A percentile compares a stretch with the other conserved stretches of the same genome.
Conservation (phyloP, 495 filamentous ascomycete genomes). For the Penicillium lagena region DNA sequence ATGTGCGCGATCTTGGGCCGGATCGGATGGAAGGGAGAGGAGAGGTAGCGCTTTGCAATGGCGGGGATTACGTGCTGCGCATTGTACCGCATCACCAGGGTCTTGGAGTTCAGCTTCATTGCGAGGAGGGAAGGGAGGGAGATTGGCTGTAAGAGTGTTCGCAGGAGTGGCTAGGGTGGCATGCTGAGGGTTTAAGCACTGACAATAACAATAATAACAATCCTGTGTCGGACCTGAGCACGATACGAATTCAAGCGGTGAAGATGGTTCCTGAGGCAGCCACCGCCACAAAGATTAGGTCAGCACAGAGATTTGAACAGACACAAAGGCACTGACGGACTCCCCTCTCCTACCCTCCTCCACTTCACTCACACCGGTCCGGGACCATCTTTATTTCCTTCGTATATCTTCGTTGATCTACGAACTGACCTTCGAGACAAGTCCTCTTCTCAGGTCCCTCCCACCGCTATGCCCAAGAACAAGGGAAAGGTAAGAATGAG, state of each 20-base stretch:
- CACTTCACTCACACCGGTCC: slow-evolving; percentile 1
- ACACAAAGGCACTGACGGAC: slow-evolving; percentile 15
- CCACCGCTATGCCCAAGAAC: slow-evolving; percentile 84
- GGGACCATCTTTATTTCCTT: background rate
- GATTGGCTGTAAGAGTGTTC: no score
- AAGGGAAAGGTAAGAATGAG: slow-evolving; percentile 80
- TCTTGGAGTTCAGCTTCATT: slow-evolving; percentile 15
- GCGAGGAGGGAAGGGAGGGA: background rate
- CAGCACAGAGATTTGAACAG: slow-evolving; percentile 18
- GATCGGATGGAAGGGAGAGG: slow-evolving; percentile 18
- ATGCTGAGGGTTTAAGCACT: no score
- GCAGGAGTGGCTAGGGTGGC: no score
- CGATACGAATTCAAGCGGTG: no score
- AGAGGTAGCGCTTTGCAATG: slow-evolving; percentile 27
- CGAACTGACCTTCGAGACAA: background rate
- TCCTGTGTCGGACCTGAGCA: no score
- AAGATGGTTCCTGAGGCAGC: no score
- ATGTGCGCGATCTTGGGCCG: slow-evolving; percentile 32
- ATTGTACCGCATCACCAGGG: slow-evolving; percentile 19
- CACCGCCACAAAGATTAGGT: slow-evolving; percentile 9
- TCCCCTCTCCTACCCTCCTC: slow-evolving; percentile 9
- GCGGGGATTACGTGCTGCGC: slow-evolving; percentile 14
- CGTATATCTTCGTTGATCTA: slow-evolving; percentile 8
- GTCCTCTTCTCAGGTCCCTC: background rate
- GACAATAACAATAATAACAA: no score